These are phyloP conservation scores for Exophiala sp. DNA, from an alignment of 2,329 filamentous ascomycete species.

Conservation along the genomic window DNA sequence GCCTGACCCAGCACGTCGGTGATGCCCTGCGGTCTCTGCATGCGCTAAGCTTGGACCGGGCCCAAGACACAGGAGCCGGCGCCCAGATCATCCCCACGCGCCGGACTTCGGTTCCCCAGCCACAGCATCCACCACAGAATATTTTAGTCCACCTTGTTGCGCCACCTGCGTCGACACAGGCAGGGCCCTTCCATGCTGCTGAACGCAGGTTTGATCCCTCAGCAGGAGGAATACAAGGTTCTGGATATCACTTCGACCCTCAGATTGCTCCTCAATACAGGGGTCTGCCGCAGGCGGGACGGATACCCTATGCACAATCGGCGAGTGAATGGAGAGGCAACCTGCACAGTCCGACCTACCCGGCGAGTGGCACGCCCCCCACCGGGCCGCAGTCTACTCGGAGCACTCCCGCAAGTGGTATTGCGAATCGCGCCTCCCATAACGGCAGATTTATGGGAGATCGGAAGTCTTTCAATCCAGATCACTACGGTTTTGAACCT, in stretches of 20 bases:
- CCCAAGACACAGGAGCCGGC: conserved; percentile 3
- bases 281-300: conserved; percentile 40
- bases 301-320: conserved; percentile 43
- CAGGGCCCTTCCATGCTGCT: conserved; percentile 30
- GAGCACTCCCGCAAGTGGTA: conserved; percentile 40
- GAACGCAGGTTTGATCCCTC: conserved; percentile 30
- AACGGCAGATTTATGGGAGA: conserved; percentile 44
- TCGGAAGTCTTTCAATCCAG: conserved; percentile 45
- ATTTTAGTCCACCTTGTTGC: neutral
- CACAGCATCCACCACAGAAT: conserved; percentile 12
- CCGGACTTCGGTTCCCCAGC: conserved; percentile 2
- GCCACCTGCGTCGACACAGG: conserved; percentile 1
- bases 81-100: conserved; percentile 7
- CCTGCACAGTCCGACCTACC: conserved; percentile 43
- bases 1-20: conserved; percentile 4
- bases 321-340: conserved; percentile 43
- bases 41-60: conserved; percentile 11
- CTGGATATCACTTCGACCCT: conserved; percentile 30
- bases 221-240: conserved; percentile 30
- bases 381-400: conserved; percentile 36
- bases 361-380: conserved; percentile 41
- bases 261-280: conserved; percentile 34
- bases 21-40: conserved; percentile 9
- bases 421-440: conserved; percentile 35
- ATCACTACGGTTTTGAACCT: conserved; percentile 27